Base-by-base conservation (phyloP, 768 basidiomycete genomes). In the Pulveroboletus ravenelii region DNA sequence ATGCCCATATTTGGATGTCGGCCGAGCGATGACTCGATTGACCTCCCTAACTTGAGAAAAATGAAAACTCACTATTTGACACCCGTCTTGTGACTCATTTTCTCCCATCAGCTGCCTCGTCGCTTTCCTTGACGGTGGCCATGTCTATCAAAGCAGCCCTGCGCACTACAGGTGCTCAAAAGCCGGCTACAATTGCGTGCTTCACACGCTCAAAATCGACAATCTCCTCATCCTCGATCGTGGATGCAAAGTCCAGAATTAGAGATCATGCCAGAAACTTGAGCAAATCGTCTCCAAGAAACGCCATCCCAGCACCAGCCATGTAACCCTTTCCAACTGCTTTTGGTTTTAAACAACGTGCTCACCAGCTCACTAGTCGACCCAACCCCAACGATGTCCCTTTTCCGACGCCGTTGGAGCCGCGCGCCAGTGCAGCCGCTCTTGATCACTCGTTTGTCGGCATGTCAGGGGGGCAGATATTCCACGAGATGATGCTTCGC, bases 401-500 rank as follows among this genome's bases (percentile, higher is more conserved):
- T 12, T 65, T 68, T 52, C 64, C 73, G 48, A 57, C 68, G 1
- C 66, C 67, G 23, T 55, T 68, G 32, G 64, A 68, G 10, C 61
- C 72, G 3, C 59, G 71, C 27, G 75, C 78, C 1, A 75, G 74
- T 55, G 70, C 73, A 18, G 76, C 76, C 37, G 75, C 75, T 36
- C 70, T 89, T 52, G 91, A 93, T 66, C 78, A 84, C 61, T 85
- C 88, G 8, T 98, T 99, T 63, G 79, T 98, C 48, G 96, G 95
- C 43, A 80, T 94, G 68, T 91, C 92, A 18, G 95, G 95, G 12
- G 95, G 95, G 25, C 81, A 97, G 70, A 97, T 99, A 65, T 96
- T 99, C 75, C 93, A 99, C 70, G 95, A 99, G 72, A 98, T 99
- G 95, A 95, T 99, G 91, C 84, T 94, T 54, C 80, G 95, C 41